Base-by-base conservation (phyloP, 768 basidiomycete genomes). In the Hericium rajendrae region DNA sequence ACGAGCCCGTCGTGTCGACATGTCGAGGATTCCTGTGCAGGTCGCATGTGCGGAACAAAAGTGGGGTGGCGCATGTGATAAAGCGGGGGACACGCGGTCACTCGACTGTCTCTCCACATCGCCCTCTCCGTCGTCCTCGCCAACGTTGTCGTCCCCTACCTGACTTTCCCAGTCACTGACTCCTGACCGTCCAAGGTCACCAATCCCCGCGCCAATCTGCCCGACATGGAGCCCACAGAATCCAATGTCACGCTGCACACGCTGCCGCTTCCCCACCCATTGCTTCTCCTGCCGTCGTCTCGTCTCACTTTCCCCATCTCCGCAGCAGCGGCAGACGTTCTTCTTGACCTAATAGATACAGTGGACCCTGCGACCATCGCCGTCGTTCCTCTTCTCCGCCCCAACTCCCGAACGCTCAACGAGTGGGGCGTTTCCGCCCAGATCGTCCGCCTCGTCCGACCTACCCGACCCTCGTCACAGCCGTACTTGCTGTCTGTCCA, bases 331-430 rank as follows among this genome's bases (percentile, higher is more conserved):
- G 88, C 85, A 20, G 81, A 86, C 60, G 79, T 78, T 6, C 71
- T 94, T 6, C 74, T 88, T 39, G 71, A 81, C 0, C 78, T 89
- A 61, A 78, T 88, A 48, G 82, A 87, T 40, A 80, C 85, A 51
- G 80, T 85, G 2, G 86, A 89, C 53, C 80, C 88, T 26, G 85
- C 86, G 2, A 72, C 87, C 55, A 73, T 91, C 53, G 88, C 85
- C 1, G 86, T 82, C 6, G 74, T 87, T 11, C 86, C 88, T 0
- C 68, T 80, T 15, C 71, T 74, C 51, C 65, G 70, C 52, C 41
- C 68, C 4, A 54, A 48, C 18, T 57, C 58, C 54, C 32, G 39
- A 38, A 51, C 49, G 8, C 66, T 76, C 10, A 71, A 81, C 38
- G 77, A 80, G 43, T 84, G 80, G 75, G 89, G 85, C 0, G 83